Evolutionary conservation across 164 flowering plant species (phyloP).

Genomic region (Aristolochia fimbriata): DNA sequence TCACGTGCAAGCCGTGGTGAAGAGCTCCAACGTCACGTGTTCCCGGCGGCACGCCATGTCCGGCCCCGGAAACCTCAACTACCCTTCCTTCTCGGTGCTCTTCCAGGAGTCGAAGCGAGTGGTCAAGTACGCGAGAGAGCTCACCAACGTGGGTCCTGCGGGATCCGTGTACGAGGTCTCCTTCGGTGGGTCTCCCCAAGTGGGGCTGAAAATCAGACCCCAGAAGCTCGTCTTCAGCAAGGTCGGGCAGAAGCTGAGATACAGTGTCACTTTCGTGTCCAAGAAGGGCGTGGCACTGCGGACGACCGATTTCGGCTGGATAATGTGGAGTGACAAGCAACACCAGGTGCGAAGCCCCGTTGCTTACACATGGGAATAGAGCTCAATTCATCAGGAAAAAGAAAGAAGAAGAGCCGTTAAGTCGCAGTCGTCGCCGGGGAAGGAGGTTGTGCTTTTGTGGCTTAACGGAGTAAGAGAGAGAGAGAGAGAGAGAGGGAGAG

Average conservation of each 20-base stretch:
- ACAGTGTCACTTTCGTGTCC: conserved; percentile 28
- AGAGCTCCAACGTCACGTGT: conserved; percentile 38
- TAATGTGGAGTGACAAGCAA: conserved; percentile 46
- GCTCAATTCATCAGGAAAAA: no score
- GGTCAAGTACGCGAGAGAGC: conserved; percentile 42
- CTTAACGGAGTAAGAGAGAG: no score
- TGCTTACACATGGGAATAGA: conserved; percentile 42
- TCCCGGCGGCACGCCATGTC: conserved; percentile 16
- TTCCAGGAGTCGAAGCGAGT: conserved; percentile 30
- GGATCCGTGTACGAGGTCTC: conserved; percentile 35
- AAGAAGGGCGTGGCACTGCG: conserved; percentile 1
- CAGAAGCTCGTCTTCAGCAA: conserved; percentile 33
- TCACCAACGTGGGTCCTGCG: conserved; percentile 69
- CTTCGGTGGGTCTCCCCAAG: conserved; percentile 31
- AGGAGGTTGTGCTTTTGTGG: no score
- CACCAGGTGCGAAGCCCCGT: conserved; percentile 68
- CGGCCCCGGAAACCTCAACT: conserved; percentile 58
- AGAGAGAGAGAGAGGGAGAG: no score
- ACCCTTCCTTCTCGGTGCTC: conserved; percentile 51
- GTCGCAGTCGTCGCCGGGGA: no score
- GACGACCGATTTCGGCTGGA: conserved; percentile 34
- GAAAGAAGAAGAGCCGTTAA: no score
- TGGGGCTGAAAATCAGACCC: conserved; percentile 48
- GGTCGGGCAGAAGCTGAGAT: conserved; percentile 56
- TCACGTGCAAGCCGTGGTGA: conserved; percentile 32